Percentiles rank a stretch among this genome's conserved stretches.
phyloP scores from a whole-genome alignment of 2,329 filamentous ascomycete species.

The Neonectria sp. region DNA sequence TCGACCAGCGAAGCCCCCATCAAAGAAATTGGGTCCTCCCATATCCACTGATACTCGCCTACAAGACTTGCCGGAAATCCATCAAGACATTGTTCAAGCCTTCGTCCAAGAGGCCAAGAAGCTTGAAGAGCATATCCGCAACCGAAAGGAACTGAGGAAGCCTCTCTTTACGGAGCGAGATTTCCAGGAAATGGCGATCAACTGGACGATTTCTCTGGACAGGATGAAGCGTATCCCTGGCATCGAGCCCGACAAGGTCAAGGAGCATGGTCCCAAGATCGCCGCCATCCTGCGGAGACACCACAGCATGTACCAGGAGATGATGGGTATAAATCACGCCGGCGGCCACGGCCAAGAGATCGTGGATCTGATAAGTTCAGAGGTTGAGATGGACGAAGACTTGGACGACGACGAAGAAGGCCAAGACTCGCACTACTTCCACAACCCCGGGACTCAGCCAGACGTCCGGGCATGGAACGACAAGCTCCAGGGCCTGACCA shows the following conservation, averaged over 20 bases:
- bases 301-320: conserved; percentile 63
- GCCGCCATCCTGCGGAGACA: conserved; percentile 69
- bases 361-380: conserved; percentile 70
- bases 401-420: conserved; percentile 55
- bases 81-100: conserved; percentile 73
- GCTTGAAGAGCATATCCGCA: conserved; percentile 73
- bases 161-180: conserved; percentile 79
- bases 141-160: conserved; percentile 68
- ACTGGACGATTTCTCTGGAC: conserved; percentile 73
- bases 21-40: conserved; percentile 63
- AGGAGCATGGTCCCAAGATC: conserved; percentile 73
- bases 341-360: conserved; percentile 55
- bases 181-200: conserved; percentile 80
- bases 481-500: conserved; percentile 49
- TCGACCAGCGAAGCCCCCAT: conserved; percentile 55
- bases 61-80: conserved; percentile 69
- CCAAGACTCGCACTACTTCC: conserved; percentile 66
- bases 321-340: conserved; percentile 57
- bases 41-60: conserved; percentile 72
- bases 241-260: conserved; percentile 75
- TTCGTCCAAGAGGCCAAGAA: conserved; percentile 76
- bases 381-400: conserved; percentile 56
- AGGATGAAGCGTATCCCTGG: conserved; percentile 75
- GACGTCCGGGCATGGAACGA: conserved; percentile 55
- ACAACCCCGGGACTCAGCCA: conserved; percentile 33